phyloP scores from a whole-genome alignment of 1,284 basidiomycete genomes.

The Boletus semigastroideus region DNA sequence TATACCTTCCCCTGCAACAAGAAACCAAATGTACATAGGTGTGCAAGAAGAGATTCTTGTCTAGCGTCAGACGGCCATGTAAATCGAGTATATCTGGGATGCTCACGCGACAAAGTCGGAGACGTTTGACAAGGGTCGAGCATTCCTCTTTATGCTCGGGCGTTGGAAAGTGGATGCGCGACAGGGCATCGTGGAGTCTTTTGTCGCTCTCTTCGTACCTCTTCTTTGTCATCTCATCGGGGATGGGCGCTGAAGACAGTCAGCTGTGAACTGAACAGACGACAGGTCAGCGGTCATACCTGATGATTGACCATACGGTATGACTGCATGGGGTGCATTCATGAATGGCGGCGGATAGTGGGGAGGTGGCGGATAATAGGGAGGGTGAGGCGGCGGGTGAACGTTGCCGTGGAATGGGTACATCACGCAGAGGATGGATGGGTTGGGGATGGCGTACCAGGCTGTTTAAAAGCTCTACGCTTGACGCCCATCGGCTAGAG shows the following conservation, averaged over 20 bases:
- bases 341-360: not conserved
- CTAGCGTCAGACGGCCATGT: slow-evolving; percentile 5
- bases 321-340: not conserved
- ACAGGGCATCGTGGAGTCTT: slow-evolving; percentile 11
- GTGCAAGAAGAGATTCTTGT: slow-evolving; percentile 27
- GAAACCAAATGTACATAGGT: slow-evolving; percentile 23
- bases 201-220: not conserved
- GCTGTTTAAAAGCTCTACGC: slow-evolving; percentile 10
- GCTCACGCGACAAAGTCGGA: slow-evolving; percentile 27
- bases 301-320: not conserved
- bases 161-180: not conserved
- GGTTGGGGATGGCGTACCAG: not conserved
- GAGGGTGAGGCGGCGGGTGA: not conserved
- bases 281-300: slow-evolving; percentile 13
- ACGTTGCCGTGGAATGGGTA: not conserved
- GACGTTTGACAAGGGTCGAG: slow-evolving; percentile 2
- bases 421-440: slow-evolving; percentile 5
- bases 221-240: slow-evolving; percentile 9
- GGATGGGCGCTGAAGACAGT: slow-evolving; percentile 9
- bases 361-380: not conserved
- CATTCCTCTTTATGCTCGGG: slow-evolving; percentile 6
- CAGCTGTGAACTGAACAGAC: not conserved
- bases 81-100: not conserved
- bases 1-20: slow-evolving; percentile 15
- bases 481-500: not conserved